Evolutionary conservation across 305 asterid genomes (phyloP).

Genomic region (Salvia sclarea): DNA sequence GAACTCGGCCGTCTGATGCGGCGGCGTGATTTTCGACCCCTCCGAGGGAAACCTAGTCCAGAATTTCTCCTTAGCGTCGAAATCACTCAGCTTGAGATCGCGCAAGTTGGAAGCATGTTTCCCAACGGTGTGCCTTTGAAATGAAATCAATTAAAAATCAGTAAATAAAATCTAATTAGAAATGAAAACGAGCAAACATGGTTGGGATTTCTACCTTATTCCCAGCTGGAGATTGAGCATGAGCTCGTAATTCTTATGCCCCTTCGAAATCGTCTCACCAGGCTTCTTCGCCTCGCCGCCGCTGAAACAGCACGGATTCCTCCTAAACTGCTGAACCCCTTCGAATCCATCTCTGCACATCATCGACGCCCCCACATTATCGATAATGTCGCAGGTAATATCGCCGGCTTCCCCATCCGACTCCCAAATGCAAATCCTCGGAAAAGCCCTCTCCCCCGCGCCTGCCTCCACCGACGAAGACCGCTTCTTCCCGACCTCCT

Average conservation of each 20-base stretch:
- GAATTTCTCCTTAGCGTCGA: constrained; percentile 83
- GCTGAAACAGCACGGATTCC: constrained; percentile 62
- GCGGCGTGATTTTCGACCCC: constrained; percentile 86
- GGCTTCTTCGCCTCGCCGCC: constrained; percentile 81
- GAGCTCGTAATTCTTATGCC: constrained; percentile 86
- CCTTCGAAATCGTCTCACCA: constrained; percentile 77
- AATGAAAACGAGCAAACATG: not conserved
- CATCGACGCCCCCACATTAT: constrained; percentile 79
- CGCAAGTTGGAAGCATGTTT: constrained; percentile 58
- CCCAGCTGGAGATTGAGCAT: constrained; percentile 97
- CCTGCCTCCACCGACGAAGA: constrained; percentile 54
- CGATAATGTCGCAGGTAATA: constrained; percentile 88
- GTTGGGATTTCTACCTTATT: constrained; percentile 81
- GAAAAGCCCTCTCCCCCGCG: constrained; percentile 60
- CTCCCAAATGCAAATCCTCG: constrained; percentile 95
- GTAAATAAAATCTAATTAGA: not conserved
- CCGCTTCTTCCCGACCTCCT: constrained; percentile 56
- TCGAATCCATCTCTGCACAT: constrained; percentile 60
- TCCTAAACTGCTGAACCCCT: constrained; percentile 72
- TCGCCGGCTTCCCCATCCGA: constrained; percentile 97
- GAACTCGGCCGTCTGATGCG: constrained; percentile 80
- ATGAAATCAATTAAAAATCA: constrained; percentile 21
- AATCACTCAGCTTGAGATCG: constrained; percentile 65
- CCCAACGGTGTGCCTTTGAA: constrained; percentile 73
- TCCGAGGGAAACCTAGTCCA: constrained; percentile 84